Conservation (phyloP, 2,329 filamentous ascomycete species). For the Exophiala sp. region DNA sequence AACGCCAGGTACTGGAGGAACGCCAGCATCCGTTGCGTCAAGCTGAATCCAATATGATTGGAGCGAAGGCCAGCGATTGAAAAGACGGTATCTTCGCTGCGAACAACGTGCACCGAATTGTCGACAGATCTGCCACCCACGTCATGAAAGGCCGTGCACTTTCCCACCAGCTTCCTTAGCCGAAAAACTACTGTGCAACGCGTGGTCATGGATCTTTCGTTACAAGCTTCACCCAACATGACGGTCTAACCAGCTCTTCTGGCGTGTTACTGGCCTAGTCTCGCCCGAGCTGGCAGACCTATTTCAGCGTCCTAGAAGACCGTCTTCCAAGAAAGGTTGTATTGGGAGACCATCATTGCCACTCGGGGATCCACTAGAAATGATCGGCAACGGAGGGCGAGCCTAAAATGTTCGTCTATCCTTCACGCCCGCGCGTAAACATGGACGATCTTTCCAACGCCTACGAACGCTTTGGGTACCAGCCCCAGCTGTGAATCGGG, state of each 20-base stretch:
- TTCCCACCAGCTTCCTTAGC: slow-evolving; percentile 7
- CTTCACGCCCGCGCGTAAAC: too few species aligned
- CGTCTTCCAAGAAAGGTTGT: too few species aligned
- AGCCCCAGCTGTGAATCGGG: too few species aligned
- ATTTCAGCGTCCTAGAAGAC: too few species aligned
- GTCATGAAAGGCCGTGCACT: slow-evolving; percentile 9
- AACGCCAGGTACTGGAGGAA: not conserved
- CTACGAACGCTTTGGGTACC: too few species aligned
- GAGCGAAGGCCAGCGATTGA: not conserved
- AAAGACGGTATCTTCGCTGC: not conserved
- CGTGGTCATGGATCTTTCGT: slow-evolving; percentile 3
- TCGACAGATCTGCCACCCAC: slow-evolving; percentile 13
- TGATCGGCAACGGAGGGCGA: too few species aligned
- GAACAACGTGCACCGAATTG: not conserved
- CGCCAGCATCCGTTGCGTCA: not conserved
- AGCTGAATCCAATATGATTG: not conserved
- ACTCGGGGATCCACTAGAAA: too few species aligned
- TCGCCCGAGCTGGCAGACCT: too few species aligned
- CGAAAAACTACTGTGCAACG: slow-evolving; percentile 3
- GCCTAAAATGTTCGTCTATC: too few species aligned
- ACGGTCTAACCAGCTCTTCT: not conserved
- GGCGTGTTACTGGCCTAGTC: not conserved
- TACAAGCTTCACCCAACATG: not conserved
- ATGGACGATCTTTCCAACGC: too few species aligned
- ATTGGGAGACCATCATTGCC: too few species aligned